Evolutionary conservation across 2,329 filamentous ascomycete species (phyloP).

Genomic region (Daldinia sp.): DNA sequence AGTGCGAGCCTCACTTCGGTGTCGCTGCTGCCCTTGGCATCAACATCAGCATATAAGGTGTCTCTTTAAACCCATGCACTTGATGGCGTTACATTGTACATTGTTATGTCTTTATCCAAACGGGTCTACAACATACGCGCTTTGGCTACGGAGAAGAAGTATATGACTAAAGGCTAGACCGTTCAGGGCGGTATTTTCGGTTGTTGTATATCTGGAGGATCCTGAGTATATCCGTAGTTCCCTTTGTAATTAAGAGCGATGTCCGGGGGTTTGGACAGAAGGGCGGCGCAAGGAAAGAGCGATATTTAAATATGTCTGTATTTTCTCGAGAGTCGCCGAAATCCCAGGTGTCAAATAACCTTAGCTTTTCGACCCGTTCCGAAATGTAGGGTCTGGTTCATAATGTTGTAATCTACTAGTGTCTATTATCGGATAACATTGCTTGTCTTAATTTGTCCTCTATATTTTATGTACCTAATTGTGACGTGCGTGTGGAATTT

Average conservation of each 20-base stretch:
- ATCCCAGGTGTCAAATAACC: constrained; percentile 41
- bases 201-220: neutral
- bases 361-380: constrained; percentile 31
- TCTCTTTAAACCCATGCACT: neutral
- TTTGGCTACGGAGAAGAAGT: constrained; percentile 14
- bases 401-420: constrained; percentile 58
- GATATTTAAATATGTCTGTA: no score
- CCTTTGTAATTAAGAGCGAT: constrained; percentile 30
- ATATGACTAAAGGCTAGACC: constrained; percentile 1
- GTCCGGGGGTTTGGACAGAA: constrained; percentile 14
- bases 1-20: constrained; percentile 78
- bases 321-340: constrained; percentile 26
- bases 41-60: constrained; percentile 37
- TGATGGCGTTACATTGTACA: constrained; percentile 24
- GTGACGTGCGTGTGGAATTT: no score
- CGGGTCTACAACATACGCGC: constrained; percentile 25
- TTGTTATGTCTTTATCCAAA: constrained; percentile 36
- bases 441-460: constrained; percentile 7
- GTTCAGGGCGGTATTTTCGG: neutral
- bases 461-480: neutral
- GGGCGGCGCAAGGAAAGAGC: constrained; percentile 28
- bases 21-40: constrained; percentile 40
- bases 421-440: constrained; percentile 46
- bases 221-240: constrained; percentile 23
- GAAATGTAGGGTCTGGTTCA: constrained; percentile 52